These are phyloP conservation scores for Apiospora malaysiana DNA, from an alignment of 2,329 filamentous ascomycete species.

Conservation along the genomic window DNA sequence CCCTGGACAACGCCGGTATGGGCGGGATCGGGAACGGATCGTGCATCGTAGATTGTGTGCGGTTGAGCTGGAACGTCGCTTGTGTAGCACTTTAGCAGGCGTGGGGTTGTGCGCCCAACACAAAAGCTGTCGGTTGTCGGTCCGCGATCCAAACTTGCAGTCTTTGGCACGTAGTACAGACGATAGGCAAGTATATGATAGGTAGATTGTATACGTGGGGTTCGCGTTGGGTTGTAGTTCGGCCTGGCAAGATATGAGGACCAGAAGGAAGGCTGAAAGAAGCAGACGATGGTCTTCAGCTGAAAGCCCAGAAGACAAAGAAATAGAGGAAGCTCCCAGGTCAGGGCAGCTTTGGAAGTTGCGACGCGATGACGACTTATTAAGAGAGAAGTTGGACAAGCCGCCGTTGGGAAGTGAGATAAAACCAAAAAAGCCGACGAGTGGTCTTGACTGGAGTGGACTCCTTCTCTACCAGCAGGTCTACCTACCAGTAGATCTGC, in stretches of 20 bases:
- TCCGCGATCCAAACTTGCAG: neutral
- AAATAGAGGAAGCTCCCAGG: neutral
- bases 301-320: neutral
- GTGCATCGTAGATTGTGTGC: slow-evolving; percentile 59
- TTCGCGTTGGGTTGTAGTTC: neutral
- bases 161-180: slow-evolving; percentile 3
- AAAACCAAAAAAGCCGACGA: neutral
- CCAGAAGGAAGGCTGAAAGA: neutral
- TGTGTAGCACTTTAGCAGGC: neutral
- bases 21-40: slow-evolving; percentile 74
- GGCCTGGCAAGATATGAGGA: neutral
- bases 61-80: neutral
- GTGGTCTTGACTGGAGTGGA: neutral
- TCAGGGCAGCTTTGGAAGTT: neutral
- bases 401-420: slow-evolving; percentile 4
- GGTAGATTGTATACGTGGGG: slow-evolving; percentile 1
- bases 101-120: slow-evolving; percentile 9
- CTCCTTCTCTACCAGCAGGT: neutral
- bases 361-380: slow-evolving; percentile 11
- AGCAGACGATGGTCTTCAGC: neutral
- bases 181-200: neutral
- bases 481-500: neutral
- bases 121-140: neutral
- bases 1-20: slow-evolving; percentile 60
- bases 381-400: neutral